phyloP scores from a whole-genome alignment of 2,329 filamentous ascomycete genomes.

The Bertia moriformis region DNA sequence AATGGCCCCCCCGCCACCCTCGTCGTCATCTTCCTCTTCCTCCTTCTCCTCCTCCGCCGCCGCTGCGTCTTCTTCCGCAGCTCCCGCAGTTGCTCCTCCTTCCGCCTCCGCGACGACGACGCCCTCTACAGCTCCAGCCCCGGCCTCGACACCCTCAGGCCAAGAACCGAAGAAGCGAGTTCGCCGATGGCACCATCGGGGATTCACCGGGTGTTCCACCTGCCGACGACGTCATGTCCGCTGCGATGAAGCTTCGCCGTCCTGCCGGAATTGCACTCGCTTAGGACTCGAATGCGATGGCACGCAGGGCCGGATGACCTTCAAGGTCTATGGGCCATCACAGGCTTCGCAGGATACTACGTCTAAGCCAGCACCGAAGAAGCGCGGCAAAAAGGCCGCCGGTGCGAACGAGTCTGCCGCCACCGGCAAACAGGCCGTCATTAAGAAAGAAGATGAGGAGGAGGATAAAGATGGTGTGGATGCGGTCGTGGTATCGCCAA shows the following conservation, averaged over 20 bases:
- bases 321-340: constrained; percentile 16
- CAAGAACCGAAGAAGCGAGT: neutral
- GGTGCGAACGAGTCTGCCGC: neutral
- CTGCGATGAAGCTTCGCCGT: constrained; percentile 18
- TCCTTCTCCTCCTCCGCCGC: no score
- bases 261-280: constrained; percentile 19
- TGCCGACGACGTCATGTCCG: constrained; percentile 21
- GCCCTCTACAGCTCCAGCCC: neutral
- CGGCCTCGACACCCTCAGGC: neutral
- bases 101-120: no score
- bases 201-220: constrained; percentile 22
- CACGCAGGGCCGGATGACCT: constrained; percentile 17
- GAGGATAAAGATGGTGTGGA: neutral
- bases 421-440: neutral
- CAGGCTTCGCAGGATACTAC: neutral
- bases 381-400: neutral
- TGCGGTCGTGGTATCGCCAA: neutral
- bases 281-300: constrained; percentile 16
- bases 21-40: no score
- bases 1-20: neutral
- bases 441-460: neutral
- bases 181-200: constrained; percentile 19
- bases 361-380: neutral
- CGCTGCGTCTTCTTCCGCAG: no score
- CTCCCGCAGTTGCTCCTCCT: no score